Percentiles rank a stretch among this genome's conserved stretches.
These are phyloP conservation scores for Moniliophthora roreri DNA, from an alignment of 1,284 basidiomycete genomes.

Conservation along the genomic window DNA sequence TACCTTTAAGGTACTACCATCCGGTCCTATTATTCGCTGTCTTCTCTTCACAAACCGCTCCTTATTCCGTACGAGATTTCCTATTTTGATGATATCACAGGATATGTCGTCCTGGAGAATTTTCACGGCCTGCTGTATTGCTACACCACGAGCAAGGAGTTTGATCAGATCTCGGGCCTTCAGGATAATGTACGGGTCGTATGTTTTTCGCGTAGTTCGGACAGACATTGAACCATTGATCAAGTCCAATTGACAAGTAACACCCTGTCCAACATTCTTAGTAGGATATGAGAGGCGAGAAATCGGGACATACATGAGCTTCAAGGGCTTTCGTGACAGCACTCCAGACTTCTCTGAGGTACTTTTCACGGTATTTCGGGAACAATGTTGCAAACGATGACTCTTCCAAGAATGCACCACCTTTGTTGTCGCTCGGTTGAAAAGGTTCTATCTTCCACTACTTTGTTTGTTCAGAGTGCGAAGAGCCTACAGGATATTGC, in stretches of 20 bases:
- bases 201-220: slow-evolving; percentile 94
- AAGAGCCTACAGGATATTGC: neutral
- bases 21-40: slow-evolving; percentile 96
- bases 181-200: slow-evolving; percentile 94
- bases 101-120: slow-evolving; percentile 89
- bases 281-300: neutral
- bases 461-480: slow-evolving; percentile 1
- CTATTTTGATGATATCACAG: slow-evolving; percentile 99
- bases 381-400: slow-evolving; percentile 98
- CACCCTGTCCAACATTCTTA: slow-evolving; percentile 49
- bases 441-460: slow-evolving; percentile 93
- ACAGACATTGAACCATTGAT: slow-evolving; percentile 98
- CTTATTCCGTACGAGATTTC: slow-evolving; percentile 92
- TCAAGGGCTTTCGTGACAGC: slow-evolving; percentile 90
- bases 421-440: slow-evolving; percentile 72
- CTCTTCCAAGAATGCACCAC: slow-evolving; percentile 88
- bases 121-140: slow-evolving; percentile 83
- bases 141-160: slow-evolving; percentile 90
- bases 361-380: slow-evolving; percentile 98
- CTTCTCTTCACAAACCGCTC: slow-evolving; percentile 96
- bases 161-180: slow-evolving; percentile 97
- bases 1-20: slow-evolving; percentile 95
- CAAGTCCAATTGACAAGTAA: slow-evolving; percentile 92
- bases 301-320: slow-evolving; percentile 62
- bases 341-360: slow-evolving; percentile 93